Percentiles rank a stretch among this genome's conserved stretches.
phyloP scores from a whole-genome alignment of 768 basidiomycete species.

The Podaxis sp. region DNA sequence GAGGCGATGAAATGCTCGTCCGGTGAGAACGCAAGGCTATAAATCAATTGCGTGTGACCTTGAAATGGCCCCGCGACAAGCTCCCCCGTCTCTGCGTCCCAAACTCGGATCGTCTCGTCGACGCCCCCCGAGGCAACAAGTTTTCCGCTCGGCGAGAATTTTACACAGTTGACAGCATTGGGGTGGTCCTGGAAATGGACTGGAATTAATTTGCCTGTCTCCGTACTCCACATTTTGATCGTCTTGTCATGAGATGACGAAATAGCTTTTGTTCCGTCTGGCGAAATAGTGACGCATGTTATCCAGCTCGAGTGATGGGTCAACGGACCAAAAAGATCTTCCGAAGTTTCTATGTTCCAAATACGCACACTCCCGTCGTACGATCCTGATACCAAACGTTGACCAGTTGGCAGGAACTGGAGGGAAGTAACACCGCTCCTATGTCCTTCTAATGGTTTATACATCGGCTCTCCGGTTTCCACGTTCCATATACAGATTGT shows the following conservation, averaged over 20 bases:
- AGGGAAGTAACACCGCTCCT: background rate
- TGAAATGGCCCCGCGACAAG: constrained; percentile 17
- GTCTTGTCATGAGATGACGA: constrained; percentile 19
- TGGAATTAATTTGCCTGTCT: constrained; percentile 13
- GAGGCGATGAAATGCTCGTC: constrained; percentile 12
- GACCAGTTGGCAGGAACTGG: background rate
- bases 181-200: constrained; percentile 20
- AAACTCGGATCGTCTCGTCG: constrained; percentile 21
- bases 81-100: constrained; percentile 19
- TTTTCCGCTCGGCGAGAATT: constrained; percentile 20
- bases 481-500: constrained; percentile 17
- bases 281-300: constrained; percentile 10
- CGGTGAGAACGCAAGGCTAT: constrained; percentile 30
- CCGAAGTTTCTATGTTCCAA: constrained; percentile 10
- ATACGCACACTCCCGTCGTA: constrained; percentile 1
- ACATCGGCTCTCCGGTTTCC: constrained; percentile 1
- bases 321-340: background rate
- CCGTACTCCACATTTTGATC: constrained; percentile 19
- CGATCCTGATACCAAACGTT: background rate
- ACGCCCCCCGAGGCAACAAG: constrained; percentile 14
- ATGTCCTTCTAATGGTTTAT: background rate
- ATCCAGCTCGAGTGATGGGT: background rate
- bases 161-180: constrained; percentile 15
- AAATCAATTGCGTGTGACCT: constrained; percentile 34
- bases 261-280: constrained; percentile 15